Evolutionary conservation across 345 rosid genomes (phyloP), one percentile per base, ranked within the genome.

Genomic region (Salix suchowensis): DNA sequence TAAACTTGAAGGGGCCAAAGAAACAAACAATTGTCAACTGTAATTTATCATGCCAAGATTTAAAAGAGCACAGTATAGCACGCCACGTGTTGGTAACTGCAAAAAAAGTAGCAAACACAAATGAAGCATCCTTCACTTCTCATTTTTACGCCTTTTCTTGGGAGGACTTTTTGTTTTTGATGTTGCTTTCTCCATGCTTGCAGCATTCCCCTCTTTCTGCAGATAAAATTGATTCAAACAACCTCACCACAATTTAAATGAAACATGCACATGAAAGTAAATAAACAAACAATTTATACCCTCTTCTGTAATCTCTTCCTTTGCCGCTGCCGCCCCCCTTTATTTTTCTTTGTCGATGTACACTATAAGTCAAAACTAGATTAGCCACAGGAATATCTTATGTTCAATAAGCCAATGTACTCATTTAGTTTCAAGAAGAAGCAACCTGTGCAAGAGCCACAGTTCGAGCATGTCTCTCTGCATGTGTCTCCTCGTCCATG

Each of bases 401-500:
- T 6, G 15, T n/a, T 26, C 23, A 54, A 58, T 13, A 40, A 46
- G 44, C 64, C 13, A 68, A 71, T 67, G 36, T 52, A 23, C 32
- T 39, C 13, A 65, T 34, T 71, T 70, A 60, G 54, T 48, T 67
- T 28, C 54, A 37, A 72, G 61, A 65, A 6, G 65, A 67, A 68
- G 65, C 40, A 68, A 91, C 96, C 90, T 85, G 76, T 12, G 81
- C 82, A 67, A 79, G 73, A 66, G 90, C 85, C 15, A 86, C 40
- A 70, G 86, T 74, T 70, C 90, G 85, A 67, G 90, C 83, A 78
- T 87, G 74, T 87, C 81, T 72, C 86, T 88, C 94, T 24, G 82
- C 84, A 50, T 87, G 82, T 23, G 89, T 88, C 81, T 90, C 94
- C 77, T 85, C 92, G 76, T 90, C 94, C 77, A 84, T 92, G 79